Percentiles rank a stretch among this genome's conserved stretches.
These are phyloP conservation scores for Fusarium heterosporum DNA, from an alignment of 2,329 filamentous ascomycete genomes.

Conservation along the genomic window DNA sequence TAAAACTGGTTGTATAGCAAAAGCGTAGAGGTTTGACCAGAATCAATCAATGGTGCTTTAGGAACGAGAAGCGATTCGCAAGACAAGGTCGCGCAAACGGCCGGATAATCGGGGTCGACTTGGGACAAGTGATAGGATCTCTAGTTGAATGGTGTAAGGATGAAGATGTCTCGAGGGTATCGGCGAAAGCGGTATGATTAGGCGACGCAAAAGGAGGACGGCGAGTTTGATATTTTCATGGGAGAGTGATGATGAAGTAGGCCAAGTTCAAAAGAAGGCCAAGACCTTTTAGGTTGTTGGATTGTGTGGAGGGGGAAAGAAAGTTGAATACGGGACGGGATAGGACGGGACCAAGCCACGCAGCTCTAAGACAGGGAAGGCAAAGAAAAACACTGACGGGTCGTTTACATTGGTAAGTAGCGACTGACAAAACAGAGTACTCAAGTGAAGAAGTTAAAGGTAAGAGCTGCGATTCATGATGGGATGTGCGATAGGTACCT, in stretches of 20 bases:
- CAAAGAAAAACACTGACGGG: constrained; percentile 25
- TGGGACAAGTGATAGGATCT: neutral
- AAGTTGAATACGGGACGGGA: neutral
- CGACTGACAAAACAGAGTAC: neutral
- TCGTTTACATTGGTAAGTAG: constrained; percentile 23
- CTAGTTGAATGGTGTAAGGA: constrained; percentile 1
- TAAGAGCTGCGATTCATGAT: constrained; percentile 19
- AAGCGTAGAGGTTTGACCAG: constrained; percentile 3
- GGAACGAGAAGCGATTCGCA: constrained; percentile 6
- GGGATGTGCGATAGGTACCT: neutral
- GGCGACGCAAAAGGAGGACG: constrained; percentile 14
- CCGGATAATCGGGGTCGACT: constrained; percentile 11
- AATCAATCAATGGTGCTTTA: neutral
- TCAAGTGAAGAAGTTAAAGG: neutral
- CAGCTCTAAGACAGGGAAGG: constrained; percentile 16
- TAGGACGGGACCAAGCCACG: constrained; percentile 16
- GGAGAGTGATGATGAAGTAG: neutral
- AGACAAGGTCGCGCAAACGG: constrained; percentile 17
- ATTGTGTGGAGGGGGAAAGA: constrained; percentile 17
- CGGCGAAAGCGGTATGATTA: constrained; percentile 5
- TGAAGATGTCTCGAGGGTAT: constrained; percentile 6
- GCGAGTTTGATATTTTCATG: constrained; percentile 14
- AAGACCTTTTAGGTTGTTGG: constrained; percentile 1
- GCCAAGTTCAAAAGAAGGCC: constrained; percentile 9
- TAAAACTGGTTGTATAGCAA: neutral